These are phyloP conservation scores for Gymnopilus dilepis DNA, from an alignment of 768 basidiomycete species.

Conservation along the genomic window DNA sequence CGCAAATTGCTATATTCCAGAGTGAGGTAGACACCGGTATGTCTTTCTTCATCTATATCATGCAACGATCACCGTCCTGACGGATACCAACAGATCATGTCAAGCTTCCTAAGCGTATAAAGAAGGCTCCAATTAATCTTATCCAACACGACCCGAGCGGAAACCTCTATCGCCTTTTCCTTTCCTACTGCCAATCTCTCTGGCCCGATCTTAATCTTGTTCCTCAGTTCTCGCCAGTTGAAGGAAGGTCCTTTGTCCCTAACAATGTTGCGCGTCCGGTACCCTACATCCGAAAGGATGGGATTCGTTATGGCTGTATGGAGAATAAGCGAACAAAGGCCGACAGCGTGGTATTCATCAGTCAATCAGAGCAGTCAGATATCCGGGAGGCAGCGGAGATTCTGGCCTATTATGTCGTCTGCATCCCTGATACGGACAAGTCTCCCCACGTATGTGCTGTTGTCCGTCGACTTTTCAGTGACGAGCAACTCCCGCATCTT, in stretches of 20 bases:
- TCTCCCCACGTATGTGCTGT: neutral
- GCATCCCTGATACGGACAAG: neutral
- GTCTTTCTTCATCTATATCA: neutral
- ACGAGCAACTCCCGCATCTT: neutral
- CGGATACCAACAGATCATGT: neutral
- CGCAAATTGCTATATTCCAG: conserved; percentile 26
- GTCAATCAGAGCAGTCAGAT: neutral
- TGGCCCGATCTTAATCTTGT: neutral
- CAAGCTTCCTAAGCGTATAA: neutral
- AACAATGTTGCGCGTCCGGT: neutral
- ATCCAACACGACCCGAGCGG: neutral
- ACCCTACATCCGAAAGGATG: neutral
- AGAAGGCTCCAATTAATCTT: neutral
- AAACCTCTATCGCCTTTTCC: neutral
- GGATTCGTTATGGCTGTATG: neutral
- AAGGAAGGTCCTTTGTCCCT: neutral
- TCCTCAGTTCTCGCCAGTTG: neutral
- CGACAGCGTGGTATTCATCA: neutral
- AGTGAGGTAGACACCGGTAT: conserved; percentile 16
- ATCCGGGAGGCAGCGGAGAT: neutral
- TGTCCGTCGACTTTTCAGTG: neutral
- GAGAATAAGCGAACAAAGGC: neutral
- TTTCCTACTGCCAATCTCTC: neutral
- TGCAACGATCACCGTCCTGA: neutral
- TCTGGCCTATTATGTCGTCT: neutral